phyloP scores from a whole-genome alignment of 2,329 filamentous ascomycete species.

The Zasmidium cellare region DNA sequence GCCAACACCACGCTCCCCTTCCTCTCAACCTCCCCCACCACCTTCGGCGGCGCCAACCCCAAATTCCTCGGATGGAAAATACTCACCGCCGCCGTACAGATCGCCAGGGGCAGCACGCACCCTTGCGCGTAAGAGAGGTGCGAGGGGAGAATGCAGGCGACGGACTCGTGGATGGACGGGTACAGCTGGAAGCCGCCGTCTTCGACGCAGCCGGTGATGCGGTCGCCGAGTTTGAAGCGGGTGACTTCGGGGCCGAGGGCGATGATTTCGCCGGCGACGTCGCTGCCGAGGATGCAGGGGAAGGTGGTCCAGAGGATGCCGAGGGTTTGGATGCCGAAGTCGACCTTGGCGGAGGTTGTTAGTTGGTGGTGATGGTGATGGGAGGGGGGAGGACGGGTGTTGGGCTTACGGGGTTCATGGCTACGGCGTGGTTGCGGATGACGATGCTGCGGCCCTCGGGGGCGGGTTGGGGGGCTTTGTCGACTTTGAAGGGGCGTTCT shows the following conservation, averaged over 20 bases:
- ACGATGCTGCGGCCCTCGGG: slow-evolving; percentile 33
- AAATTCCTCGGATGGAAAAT: slow-evolving; percentile 21
- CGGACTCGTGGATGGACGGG: slow-evolving; percentile 11
- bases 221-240: slow-evolving; percentile 6
- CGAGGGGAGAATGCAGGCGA: slow-evolving; percentile 21
- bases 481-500: slow-evolving; percentile 21
- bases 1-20: slow-evolving; percentile 43
- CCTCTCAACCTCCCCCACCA: slow-evolving; percentile 18
- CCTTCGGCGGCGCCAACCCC: slow-evolving; percentile 10
- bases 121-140: slow-evolving; percentile 22
- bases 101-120: slow-evolving; percentile 20
- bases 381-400: background rate
- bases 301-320: slow-evolving; percentile 25
- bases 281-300: slow-evolving; percentile 32
- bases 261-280: slow-evolving; percentile 30
- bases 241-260: slow-evolving; percentile 29
- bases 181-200: slow-evolving; percentile 26
- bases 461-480: slow-evolving; percentile 21
- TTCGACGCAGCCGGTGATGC: slow-evolving; percentile 8
- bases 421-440: slow-evolving; percentile 38
- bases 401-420: slow-evolving; percentile 39
- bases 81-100: slow-evolving; percentile 23
- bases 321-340: slow-evolving; percentile 36
- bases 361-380: too few relatives aligned
- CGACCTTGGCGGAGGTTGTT: slow-evolving; percentile 19